Evolutionary conservation across 2,329 filamentous ascomycete genomes (phyloP).

Genomic region (Neocatenulostroma microsporum): DNA sequence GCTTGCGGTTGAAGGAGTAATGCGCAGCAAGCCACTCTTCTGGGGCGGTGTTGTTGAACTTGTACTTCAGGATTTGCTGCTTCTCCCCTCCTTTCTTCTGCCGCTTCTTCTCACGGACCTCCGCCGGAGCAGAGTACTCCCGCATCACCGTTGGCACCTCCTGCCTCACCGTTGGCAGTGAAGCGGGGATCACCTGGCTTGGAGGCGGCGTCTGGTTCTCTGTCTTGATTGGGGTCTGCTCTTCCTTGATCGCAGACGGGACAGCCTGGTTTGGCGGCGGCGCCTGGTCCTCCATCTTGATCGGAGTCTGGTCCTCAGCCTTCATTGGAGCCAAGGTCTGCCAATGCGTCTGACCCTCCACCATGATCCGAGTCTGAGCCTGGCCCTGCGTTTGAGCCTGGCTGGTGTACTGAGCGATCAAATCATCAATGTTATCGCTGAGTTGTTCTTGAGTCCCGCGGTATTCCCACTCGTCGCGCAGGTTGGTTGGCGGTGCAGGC

Average conservation of each 20-base stretch:
- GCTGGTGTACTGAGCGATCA: slow-evolving; percentile 4
- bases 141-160: too few relatives aligned
- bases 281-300: too few relatives aligned
- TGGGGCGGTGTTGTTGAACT: slow-evolving; percentile 68
- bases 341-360: too few relatives aligned
- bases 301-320: too few relatives aligned
- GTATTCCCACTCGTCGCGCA: background rate
- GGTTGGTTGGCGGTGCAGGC: slow-evolving; percentile 1
- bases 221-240: too few relatives aligned
- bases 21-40: slow-evolving; percentile 85
- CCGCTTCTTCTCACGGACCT: slow-evolving; percentile 10
- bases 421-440: background rate
- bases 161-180: too few relatives aligned
- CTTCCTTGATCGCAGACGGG: too few relatives aligned
- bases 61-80: too few relatives aligned
- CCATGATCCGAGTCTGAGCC: background rate
- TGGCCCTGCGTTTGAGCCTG: background rate
- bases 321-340: too few relatives aligned
- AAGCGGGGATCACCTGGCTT: too few relatives aligned
- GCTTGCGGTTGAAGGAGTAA: slow-evolving; percentile 56
- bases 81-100: slow-evolving; percentile 50
- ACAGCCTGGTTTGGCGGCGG: too few relatives aligned
- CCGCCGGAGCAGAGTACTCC: background rate
- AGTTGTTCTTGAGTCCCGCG: background rate
- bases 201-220: too few relatives aligned